Evolutionary conservation across 164 flowering plant species (phyloP).

Genomic region (Macadamia tetraphylla): DNA sequence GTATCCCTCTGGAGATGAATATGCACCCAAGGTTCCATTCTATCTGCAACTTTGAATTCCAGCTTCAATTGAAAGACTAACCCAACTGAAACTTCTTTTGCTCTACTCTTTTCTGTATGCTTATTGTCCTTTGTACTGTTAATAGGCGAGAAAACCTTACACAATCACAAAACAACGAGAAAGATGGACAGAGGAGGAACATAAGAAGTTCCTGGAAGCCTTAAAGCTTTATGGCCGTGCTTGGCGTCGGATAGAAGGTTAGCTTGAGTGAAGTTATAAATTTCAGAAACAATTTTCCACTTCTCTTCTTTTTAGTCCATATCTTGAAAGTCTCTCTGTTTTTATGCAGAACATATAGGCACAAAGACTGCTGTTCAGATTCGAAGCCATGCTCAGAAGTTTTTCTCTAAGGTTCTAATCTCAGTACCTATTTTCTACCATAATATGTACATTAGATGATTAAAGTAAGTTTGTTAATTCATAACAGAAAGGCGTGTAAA

Average conservation of each 20-base stretch:
- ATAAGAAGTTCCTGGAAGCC: conserved; percentile 59
- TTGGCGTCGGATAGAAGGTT: conserved; percentile 69
- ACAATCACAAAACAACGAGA: conserved; percentile 64
- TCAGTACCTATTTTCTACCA: conserved; percentile 18
- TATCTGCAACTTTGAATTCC: background rate
- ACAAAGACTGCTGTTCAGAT: conserved; percentile 91
- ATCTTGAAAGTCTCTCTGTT: conserved; percentile 5
- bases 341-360: conserved; percentile 63
- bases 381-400: conserved; percentile 93
- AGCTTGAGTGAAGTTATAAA: background rate
- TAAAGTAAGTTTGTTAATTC: conserved; percentile 17
- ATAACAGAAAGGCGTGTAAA: conserved; percentile 12
- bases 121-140: background rate
- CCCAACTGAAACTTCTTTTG: background rate
- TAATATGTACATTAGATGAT: conserved; percentile 10
- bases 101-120: background rate
- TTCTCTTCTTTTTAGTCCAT: background rate
- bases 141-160: conserved; percentile 55
- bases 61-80: background rate
- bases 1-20: conserved; percentile 26
- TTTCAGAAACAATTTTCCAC: background rate
- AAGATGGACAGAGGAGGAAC: conserved; percentile 71
- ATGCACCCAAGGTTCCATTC: conserved; percentile 41
- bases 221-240: conserved; percentile 57
- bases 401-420: conserved; percentile 74